A percentile compares a stretch with the other conserved stretches of the same genome.
These are phyloP conservation scores for Lanmaoa rubissima DNA, from an alignment of 768 basidiomycete genomes.

Conservation along the genomic window DNA sequence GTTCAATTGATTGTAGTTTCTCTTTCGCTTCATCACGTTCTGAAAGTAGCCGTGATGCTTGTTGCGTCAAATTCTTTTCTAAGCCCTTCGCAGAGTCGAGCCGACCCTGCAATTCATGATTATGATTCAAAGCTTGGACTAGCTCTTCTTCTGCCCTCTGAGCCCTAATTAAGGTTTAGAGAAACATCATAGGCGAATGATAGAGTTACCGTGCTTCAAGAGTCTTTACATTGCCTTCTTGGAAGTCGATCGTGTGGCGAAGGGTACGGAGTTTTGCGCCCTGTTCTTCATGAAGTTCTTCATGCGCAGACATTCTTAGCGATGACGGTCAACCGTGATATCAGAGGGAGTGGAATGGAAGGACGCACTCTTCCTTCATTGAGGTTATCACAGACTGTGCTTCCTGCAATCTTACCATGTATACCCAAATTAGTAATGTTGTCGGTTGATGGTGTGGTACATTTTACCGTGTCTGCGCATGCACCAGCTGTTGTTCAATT, in stretches of 20 bases:
- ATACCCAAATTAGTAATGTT: slow-evolving; percentile 12
- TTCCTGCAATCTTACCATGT: slow-evolving; percentile 25
- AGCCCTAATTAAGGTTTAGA: slow-evolving; percentile 18
- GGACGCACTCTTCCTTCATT: slow-evolving; percentile 31
- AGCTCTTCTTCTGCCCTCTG: slow-evolving; percentile 22
- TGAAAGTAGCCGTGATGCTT: slow-evolving; percentile 25
- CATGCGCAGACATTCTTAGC: slow-evolving; percentile 23
- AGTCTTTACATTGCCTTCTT: slow-evolving; percentile 27
- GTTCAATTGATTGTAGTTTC: slow-evolving; percentile 14
- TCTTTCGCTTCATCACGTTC: slow-evolving; percentile 25
- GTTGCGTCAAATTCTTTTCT: slow-evolving; percentile 26
- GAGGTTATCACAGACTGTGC: slow-evolving; percentile 24
- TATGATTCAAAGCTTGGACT: slow-evolving; percentile 15
- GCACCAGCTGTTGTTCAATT: slow-evolving; percentile 27
- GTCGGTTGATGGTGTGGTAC: neutral
- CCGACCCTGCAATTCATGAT: slow-evolving; percentile 29
- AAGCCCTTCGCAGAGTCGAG: slow-evolving; percentile 22
- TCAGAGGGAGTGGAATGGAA: slow-evolving; percentile 22
- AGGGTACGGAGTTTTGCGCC: slow-evolving; percentile 28
- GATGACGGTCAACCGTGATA: slow-evolving; percentile 11
- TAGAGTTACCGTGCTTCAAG: slow-evolving; percentile 27
- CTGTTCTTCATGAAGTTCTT: slow-evolving; percentile 26
- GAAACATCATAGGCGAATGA: neutral
- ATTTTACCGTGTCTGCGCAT: slow-evolving; percentile 24
- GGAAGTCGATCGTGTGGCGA: slow-evolving; percentile 30